Percentiles rank a stretch among this genome's conserved stretches.
These are phyloP conservation scores for Sporothrix curviconia DNA, from an alignment of 2,329 filamentous ascomycete genomes.

Conservation along the genomic window DNA sequence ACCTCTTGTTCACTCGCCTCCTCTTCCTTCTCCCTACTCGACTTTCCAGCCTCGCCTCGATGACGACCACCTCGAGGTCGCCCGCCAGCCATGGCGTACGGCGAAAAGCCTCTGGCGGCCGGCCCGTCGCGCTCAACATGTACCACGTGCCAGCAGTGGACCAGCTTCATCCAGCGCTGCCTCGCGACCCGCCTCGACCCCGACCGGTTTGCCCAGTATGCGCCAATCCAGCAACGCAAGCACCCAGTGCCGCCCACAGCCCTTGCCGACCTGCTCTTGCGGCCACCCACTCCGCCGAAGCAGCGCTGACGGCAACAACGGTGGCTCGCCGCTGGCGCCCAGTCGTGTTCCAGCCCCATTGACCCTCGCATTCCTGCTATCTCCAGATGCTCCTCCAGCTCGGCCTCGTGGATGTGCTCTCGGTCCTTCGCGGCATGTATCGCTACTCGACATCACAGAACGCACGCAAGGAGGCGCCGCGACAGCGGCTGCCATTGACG, in stretches of 20 bases:
- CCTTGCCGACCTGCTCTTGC: constrained; percentile 54
- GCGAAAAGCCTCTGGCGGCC: background rate
- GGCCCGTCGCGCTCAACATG: constrained; percentile 8
- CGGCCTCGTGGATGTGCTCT: constrained; percentile 46
- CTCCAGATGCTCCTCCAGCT: constrained; percentile 48
- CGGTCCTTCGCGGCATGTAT: constrained; percentile 49
- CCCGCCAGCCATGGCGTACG: background rate
- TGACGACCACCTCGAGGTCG: constrained; percentile 4
- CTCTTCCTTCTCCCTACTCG: background rate
- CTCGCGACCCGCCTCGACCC: constrained; percentile 45
- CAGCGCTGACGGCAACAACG: too few species aligned
- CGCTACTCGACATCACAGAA: constrained; percentile 49
- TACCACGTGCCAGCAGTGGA: constrained; percentile 38
- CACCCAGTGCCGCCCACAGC: constrained; percentile 44
- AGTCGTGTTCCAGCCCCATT: constrained; percentile 40
- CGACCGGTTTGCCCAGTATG: constrained; percentile 47
- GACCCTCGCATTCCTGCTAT: constrained; percentile 56
- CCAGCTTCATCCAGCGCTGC: constrained; percentile 44
- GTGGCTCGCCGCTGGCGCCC: background rate
- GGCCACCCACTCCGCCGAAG: constrained; percentile 35
- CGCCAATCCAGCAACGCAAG: constrained; percentile 42
- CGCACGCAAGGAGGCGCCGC: constrained; percentile 22
- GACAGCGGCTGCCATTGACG: background rate
- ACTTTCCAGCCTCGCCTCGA: background rate
- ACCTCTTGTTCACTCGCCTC: too few species aligned